Evolutionary conservation across 106 monocot genomes (phyloP).

Genomic region (Dendrobium officinale): DNA sequence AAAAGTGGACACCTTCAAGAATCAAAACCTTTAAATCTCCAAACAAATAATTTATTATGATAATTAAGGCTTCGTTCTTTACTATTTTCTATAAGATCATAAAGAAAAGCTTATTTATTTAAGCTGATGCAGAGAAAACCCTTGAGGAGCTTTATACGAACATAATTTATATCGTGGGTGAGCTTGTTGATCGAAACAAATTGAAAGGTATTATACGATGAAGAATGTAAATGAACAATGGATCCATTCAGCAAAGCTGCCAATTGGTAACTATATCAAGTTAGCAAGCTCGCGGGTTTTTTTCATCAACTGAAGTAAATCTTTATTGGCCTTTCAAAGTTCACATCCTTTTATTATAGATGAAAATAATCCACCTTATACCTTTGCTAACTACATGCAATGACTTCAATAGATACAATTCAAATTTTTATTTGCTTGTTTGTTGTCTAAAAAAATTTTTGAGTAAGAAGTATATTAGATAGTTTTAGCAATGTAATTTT

Average conservation of each 20-base stretch:
- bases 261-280: slow-evolving; percentile 73
- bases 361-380: background rate
- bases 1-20: too few relatives aligned
- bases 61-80: too few relatives aligned
- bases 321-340: background rate
- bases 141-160: slow-evolving; percentile 68
- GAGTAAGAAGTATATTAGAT: too few relatives aligned
- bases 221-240: slow-evolving; percentile 88
- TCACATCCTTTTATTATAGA: background rate
- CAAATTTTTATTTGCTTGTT: too few relatives aligned
- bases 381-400: too few relatives aligned
- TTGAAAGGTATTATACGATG: slow-evolving; percentile 86
- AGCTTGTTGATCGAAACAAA: slow-evolving; percentile 83
- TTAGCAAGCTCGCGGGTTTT: slow-evolving; percentile 91
- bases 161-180: slow-evolving; percentile 85
- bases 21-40: too few relatives aligned
- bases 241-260: slow-evolving; percentile 75
- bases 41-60: too few relatives aligned
- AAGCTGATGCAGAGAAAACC: slow-evolving; percentile 71
- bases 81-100: slow-evolving; percentile 23
- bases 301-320: background rate
- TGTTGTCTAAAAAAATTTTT: too few relatives aligned
- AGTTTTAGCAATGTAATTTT: too few relatives aligned
- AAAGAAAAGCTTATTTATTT: slow-evolving; percentile 86
- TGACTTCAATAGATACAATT: too few relatives aligned